Percentiles rank a stretch among this genome's conserved stretches.
These are phyloP conservation scores for Tulasnella sp. DNA, from an alignment of 768 basidiomycete species.

Conservation along the genomic window DNA sequence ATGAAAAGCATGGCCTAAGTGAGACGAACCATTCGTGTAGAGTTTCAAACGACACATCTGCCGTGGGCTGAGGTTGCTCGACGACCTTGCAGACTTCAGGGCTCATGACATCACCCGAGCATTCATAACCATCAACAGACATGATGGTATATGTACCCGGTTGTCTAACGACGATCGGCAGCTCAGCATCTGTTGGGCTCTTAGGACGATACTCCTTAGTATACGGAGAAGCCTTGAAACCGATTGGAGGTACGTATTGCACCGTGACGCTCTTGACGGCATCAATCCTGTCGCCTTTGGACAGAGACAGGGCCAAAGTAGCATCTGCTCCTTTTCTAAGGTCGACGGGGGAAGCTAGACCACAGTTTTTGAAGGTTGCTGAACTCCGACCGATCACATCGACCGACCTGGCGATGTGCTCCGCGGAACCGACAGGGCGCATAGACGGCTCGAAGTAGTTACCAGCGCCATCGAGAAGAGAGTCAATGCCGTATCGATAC, in stretches of 20 bases:
- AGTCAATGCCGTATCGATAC: constrained; percentile 65
- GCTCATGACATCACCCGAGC: constrained; percentile 70
- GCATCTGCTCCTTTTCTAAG: constrained; percentile 62
- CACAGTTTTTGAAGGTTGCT: constrained; percentile 63
- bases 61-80: constrained; percentile 63
- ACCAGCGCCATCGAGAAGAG: constrained; percentile 71
- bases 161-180: constrained; percentile 38
- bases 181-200: constrained; percentile 34
- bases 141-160: constrained; percentile 72
- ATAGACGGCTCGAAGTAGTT: constrained; percentile 41
- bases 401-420: constrained; percentile 45
- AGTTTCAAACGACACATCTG: constrained; percentile 79
- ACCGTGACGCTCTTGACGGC: constrained; percentile 49
- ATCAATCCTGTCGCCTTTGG: constrained; percentile 36
- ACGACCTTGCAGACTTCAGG: constrained; percentile 71
- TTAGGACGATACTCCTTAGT: constrained; percentile 52
- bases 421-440: constrained; percentile 18
- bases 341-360: constrained; percentile 53
- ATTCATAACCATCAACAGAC: constrained; percentile 61
- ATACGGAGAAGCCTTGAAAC: background rate
- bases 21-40: constrained; percentile 74
- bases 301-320: constrained; percentile 39
- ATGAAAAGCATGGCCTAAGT: background rate
- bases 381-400: constrained; percentile 60
- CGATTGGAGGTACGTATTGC: constrained; percentile 42